These are phyloP conservation scores for Magnolia sinica DNA, from an alignment of 164 flowering plant species.

Conservation along the genomic window DNA sequence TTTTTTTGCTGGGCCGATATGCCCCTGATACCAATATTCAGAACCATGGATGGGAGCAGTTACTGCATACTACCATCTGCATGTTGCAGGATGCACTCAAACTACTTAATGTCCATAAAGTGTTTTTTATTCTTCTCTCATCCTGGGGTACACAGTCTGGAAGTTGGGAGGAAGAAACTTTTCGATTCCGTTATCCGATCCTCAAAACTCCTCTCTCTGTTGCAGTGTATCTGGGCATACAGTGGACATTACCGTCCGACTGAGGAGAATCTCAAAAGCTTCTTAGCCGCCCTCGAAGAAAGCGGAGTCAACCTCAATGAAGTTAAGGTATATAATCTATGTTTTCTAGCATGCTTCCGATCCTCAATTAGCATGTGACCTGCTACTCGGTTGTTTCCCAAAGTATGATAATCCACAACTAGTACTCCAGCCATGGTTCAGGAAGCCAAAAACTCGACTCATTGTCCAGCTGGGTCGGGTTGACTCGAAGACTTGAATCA, in stretches of 20 bases:
- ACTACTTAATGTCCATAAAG: no score
- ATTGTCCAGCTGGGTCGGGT: background rate
- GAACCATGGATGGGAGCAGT: background rate
- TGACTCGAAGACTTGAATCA: background rate
- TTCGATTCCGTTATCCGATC: background rate
- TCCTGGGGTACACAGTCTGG: background rate
- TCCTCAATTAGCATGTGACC: background rate
- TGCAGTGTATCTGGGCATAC: slow-evolving; percentile 80
- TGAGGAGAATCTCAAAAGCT: slow-evolving; percentile 57
- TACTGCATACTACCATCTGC: no score
- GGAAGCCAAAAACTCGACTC: background rate
- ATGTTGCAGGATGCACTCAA: no score
- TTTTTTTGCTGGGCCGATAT: no score
- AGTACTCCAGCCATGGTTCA: background rate
- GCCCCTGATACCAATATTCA: no score
- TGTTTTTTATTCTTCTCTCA: no score
- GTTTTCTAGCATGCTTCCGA: background rate
- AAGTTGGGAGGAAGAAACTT: background rate
- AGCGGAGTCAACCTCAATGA: slow-evolving; percentile 59
- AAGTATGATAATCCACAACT: background rate
- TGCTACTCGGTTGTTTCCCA: background rate
- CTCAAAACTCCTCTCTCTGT: slow-evolving; percentile 1
- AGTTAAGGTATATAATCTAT: slow-evolving; percentile 45
- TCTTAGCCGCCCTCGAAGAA: slow-evolving; percentile 52
- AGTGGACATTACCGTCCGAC: slow-evolving; percentile 96